These are phyloP conservation scores for Arthrobotrys sinensis DNA, from an alignment of 2,329 filamentous ascomycete genomes.

Conservation along the genomic window DNA sequence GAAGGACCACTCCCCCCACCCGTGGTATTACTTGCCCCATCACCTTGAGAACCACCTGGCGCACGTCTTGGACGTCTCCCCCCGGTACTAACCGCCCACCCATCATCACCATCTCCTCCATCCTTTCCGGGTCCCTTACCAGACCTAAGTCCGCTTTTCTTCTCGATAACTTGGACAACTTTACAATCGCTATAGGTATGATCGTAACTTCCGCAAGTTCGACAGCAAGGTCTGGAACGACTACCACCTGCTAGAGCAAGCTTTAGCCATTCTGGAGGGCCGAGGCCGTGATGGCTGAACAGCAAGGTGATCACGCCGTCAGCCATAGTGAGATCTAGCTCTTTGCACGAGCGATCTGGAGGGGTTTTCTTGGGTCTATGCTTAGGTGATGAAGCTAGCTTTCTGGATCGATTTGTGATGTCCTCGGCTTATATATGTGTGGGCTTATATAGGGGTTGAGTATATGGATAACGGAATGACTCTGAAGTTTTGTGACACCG, in stretches of 20 bases:
- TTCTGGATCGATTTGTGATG: no score
- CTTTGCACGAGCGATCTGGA: not conserved
- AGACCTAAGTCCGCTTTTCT: slow-evolving; percentile 1
- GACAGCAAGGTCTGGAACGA: slow-evolving; percentile 49
- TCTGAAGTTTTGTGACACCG: no score
- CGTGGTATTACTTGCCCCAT: not conserved
- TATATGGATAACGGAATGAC: no score
- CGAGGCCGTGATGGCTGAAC: slow-evolving; percentile 14
- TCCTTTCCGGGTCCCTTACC: not conserved
- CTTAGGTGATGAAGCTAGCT: no score
- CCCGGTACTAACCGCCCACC: no score
- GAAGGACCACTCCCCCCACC: no score
- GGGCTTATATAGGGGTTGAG: no score
- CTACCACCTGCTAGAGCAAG: slow-evolving; percentile 48
- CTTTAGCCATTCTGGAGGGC: slow-evolving; percentile 43
- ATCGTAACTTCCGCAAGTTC: slow-evolving; percentile 44
- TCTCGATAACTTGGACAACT: not conserved
- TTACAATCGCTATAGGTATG: slow-evolving; percentile 33
- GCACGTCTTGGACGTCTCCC: slow-evolving; percentile 26
- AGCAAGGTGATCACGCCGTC: slow-evolving; percentile 22
- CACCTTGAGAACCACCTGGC: no score
- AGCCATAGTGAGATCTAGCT: slow-evolving; percentile 16
- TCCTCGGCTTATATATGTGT: no score
- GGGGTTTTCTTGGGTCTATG: not conserved
- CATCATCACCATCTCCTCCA: not conserved